Conservation (phyloP, 2,329 filamentous ascomycete genomes). For the Beauveria caledonica region DNA sequence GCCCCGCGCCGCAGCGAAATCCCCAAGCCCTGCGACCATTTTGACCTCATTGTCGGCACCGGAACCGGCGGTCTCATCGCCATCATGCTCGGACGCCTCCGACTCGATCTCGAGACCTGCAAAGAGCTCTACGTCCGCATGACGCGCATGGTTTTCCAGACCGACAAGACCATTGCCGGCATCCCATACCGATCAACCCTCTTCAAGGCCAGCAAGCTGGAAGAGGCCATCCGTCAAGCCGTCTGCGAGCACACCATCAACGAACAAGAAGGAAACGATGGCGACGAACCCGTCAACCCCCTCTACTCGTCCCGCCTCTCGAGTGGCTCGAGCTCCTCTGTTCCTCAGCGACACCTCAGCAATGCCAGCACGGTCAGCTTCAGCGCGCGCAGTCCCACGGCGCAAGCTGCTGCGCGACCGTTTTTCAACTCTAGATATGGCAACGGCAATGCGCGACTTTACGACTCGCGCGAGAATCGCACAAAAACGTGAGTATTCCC, state of each 20-base stretch:
- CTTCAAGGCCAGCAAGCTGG: conserved; percentile 96
- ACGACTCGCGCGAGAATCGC: conserved; percentile 75
- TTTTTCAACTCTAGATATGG: conserved; percentile 55
- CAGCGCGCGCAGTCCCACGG: conserved; percentile 55
- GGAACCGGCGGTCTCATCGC: conserved; percentile 94
- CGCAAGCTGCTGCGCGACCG: conserved; percentile 44
- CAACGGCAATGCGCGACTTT: conserved; percentile 78
- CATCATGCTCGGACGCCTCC: conserved; percentile 87
- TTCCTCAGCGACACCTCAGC: conserved; percentile 57
- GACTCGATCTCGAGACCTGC: conserved; percentile 90
- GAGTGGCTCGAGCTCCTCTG: conserved; percentile 26
- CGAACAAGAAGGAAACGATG: conserved; percentile 77
- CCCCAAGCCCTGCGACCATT: conserved; percentile 95
- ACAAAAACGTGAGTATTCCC: conserved; percentile 69
- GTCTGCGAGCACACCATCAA: conserved; percentile 78
- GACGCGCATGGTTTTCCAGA: conserved; percentile 92
- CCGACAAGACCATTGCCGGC: conserved; percentile 93
- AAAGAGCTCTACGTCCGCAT: conserved; percentile 95
- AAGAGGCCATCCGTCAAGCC: conserved; percentile 85
- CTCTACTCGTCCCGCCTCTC: conserved; percentile 33
- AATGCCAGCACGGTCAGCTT: conserved; percentile 79
- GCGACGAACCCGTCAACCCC: conserved; percentile 47
- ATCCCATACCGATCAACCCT: conserved; percentile 91
- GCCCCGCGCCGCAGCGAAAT: conserved; percentile 88
- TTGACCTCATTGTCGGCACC: conserved; percentile 92